Percentiles rank a stretch among this genome's conserved stretches.
Conservation (phyloP, 1,284 basidiomycete genomes). For the Trametes versicolor region DNA sequence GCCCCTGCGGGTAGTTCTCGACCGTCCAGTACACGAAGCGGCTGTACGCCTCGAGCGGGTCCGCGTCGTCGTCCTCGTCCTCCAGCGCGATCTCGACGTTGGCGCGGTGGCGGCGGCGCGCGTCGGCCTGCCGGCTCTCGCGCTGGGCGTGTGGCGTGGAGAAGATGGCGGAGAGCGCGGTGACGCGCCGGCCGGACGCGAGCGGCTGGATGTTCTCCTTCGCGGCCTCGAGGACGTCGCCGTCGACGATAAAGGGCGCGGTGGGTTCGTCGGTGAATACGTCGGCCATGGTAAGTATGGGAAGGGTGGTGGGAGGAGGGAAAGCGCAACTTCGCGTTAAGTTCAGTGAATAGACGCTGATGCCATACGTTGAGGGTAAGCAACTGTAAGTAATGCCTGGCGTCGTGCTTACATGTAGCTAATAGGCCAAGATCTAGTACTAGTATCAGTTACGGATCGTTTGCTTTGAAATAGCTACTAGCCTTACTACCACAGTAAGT, state of each 20-base stretch:
- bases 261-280: slow-evolving; percentile 39
- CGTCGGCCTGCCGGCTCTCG: slow-evolving; percentile 69
- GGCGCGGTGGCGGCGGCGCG: slow-evolving; percentile 64
- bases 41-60: slow-evolving; percentile 67
- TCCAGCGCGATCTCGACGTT: slow-evolving; percentile 64
- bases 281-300: slow-evolving; percentile 34
- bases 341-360: no score
- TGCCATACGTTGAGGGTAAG: no score
- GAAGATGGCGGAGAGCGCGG: slow-evolving; percentile 74
- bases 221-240: slow-evolving; percentile 81
- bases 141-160: slow-evolving; percentile 79
- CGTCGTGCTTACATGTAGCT: no score
- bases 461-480: no score
- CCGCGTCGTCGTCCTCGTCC: slow-evolving; percentile 57
- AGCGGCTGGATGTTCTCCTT: slow-evolving; percentile 88
- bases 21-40: slow-evolving; percentile 77
- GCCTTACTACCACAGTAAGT: no score
- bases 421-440: no score
- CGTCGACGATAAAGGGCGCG: slow-evolving; percentile 66
- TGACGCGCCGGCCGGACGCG: slow-evolving; percentile 76
- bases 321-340: no score
- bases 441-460: no score
- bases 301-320: neutral
- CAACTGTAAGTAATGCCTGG: no score
- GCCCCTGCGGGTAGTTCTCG: slow-evolving; percentile 73